These are phyloP conservation scores for Haplosporangium gracile DNA, from an alignment of 192 early-diverging fungal genomes.

Conservation along the genomic window DNA sequence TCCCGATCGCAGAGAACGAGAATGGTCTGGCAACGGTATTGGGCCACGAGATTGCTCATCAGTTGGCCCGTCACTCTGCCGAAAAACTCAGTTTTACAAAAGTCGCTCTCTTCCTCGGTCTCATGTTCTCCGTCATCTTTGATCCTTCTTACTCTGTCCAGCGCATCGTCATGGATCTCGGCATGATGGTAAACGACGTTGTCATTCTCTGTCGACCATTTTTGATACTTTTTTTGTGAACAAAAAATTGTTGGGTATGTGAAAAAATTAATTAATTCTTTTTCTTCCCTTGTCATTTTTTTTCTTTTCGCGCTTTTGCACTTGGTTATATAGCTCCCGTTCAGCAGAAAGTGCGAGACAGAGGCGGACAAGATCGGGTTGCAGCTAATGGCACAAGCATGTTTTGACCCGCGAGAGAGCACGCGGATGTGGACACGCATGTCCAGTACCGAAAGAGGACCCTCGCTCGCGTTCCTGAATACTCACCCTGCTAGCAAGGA, in stretches of 20 bases:
- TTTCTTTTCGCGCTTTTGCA: neutral
- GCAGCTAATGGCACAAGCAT: constrained; percentile 91
- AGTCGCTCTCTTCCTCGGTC: constrained; percentile 68
- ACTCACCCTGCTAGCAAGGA: constrained; percentile 88
- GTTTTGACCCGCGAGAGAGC: constrained; percentile 89
- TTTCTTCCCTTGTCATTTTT: neutral
- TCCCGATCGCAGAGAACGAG: constrained; percentile 84
- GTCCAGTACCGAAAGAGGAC: constrained; percentile 53
- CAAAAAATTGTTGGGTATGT: neutral
- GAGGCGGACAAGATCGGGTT: constrained; percentile 96
- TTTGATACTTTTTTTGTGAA: neutral
- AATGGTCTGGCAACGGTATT: constrained; percentile 94
- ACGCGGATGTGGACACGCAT: constrained; percentile 89
- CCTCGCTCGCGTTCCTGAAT: constrained; percentile 76
- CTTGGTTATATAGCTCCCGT: constrained; percentile 68
- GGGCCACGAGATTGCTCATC: constrained; percentile 96
- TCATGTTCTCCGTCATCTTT: constrained; percentile 74
- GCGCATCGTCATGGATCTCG: constrained; percentile 71
- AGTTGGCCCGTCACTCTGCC: constrained; percentile 89
- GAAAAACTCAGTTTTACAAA: constrained; percentile 88
- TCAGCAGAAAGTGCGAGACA: constrained; percentile 88
- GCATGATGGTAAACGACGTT: constrained; percentile 64
- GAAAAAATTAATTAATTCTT: neutral
- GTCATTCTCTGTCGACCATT: neutral
- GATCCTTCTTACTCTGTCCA: constrained; percentile 76